Base-by-base conservation (phyloP, 1,139 yeast species). In the Eremothecium gossypii region DNA sequence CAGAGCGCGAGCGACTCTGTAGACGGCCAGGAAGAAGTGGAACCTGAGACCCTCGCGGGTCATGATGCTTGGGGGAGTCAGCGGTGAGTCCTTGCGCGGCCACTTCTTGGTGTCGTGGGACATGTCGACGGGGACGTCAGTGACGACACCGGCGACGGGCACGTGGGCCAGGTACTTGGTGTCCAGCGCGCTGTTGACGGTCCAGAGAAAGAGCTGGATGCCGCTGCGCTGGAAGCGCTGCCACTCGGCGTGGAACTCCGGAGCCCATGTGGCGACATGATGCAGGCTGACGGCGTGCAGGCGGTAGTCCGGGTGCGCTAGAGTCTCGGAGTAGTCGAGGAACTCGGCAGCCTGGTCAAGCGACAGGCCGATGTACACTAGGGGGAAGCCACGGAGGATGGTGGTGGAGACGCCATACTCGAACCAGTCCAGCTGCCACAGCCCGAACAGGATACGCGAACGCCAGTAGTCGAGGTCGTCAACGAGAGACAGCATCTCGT, bases 351-450 rank as follows among this genome's bases (percentile, higher is more conserved):
- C 66, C n/a, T 58, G 48, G 4, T 57, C 52, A 11, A 71, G 59
- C 14, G 74, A 70, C 38, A 76, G 60, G 0, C 81, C 68, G 44
- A 79, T 79, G 49, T 71, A 73, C 27, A 76, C 62, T 12, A 77
- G 67, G n/a, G 69, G 67, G 42, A 77, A 70, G 10, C 61, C 63
- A 10, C 56, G 55, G 23, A 71, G 47, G 1, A 73, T 63, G 4
- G 70, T 66, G 10, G 70, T 63, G 23, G 52, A 52, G 36, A 65
- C 61, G 36, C 74, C 74, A 48, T 71, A 77, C 49, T 75, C 71
- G 49, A 83, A 71, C 55, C 82, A 83, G 43, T 74, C 75, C 40
- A 80, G 59, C 48, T 75, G 68, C 97, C 97, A 91, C 29, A 89
- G 63, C 0, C 97, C 97, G 57, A 86, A 76, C 42, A 82, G 79